Evolutionary conservation across 495 filamentous ascomycete species (phyloP), one percentile per base, ranked within the genome.

Genomic region (Lophiotrema nucula): DNA sequence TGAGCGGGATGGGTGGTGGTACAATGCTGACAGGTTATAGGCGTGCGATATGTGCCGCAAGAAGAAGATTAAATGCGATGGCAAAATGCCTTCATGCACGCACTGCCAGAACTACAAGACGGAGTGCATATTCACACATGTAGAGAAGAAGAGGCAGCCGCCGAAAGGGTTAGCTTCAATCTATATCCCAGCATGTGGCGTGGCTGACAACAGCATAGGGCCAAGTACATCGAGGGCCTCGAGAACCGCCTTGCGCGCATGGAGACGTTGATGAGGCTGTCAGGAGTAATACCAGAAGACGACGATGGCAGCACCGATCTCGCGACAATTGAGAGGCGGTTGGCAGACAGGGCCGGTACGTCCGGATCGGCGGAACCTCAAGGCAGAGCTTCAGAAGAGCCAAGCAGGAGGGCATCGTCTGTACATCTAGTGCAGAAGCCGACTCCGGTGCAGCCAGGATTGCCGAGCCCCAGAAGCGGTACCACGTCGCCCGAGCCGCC

Each of bases 61-160:
- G 76, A 98, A 97, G 79, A 98, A 98, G 81, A 97, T 98, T 69
- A 97, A 97, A 74, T 98, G 93, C 73, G 95, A 98, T 69, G 93
- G 93, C 47, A 96, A 95, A 73, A 84, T 93, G 71, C 93, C 95
- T 35, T 83, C 89, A 54, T 98, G 93, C 73, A 90, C 90, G 15
- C 95, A 98, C 73, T 98, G 93, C 70, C 86, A 86, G 69, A 97
- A 98, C 72, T 97, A 97, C 78, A 97, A 96, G 78, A 96, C 90
- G 8, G 92, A 97, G 65, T 98, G 93, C 68, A 82, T 97, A 51
- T 98, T 96, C 68, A 97, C 93, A 4, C 90, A 95, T 66, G 91
- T 97, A 21, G 93, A 98, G 77, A 98, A 98, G 84, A 97, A 97
- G 79, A 82, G 93, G 55, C 92, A 88, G 77, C 93, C 93, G 16